Conservation (phyloP, 176 grass and related monocot species). For the Poa annua region DNA sequence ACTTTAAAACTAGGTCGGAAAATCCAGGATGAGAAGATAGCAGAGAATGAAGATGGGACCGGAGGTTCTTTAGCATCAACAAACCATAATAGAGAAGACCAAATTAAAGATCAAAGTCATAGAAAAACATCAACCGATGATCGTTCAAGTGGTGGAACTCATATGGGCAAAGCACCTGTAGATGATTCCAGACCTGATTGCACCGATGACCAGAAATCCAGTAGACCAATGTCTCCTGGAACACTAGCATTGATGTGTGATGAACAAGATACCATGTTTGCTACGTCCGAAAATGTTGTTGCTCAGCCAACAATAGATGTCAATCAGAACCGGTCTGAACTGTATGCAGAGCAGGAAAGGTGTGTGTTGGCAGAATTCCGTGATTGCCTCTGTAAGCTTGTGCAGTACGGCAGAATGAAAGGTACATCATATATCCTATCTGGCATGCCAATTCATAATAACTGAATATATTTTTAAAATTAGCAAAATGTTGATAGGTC, state of each 20-base stretch:
- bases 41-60: slow-evolving; percentile 45
- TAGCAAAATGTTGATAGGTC: slow-evolving; percentile 29
- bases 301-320: slow-evolving; percentile 29
- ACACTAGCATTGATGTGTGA: slow-evolving; percentile 92
- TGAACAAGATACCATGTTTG: slow-evolving; percentile 76
- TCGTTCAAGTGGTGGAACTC: slow-evolving; percentile 51
- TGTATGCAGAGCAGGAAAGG: slow-evolving; percentile 86
- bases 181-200: slow-evolving; percentile 60
- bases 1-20: slow-evolving; percentile 54
- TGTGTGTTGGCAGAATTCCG: slow-evolving; percentile 78
- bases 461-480: not conserved
- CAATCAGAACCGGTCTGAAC: slow-evolving; percentile 58
- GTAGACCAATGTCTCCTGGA: slow-evolving; percentile 86
- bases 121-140: slow-evolving; percentile 52
- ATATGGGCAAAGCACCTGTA: slow-evolving; percentile 38
- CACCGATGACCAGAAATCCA: slow-evolving; percentile 60
- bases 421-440: slow-evolving; percentile 52
- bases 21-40: slow-evolving; percentile 59
- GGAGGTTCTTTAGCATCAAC: slow-evolving; percentile 41
- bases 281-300: slow-evolving; percentile 49
- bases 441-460: slow-evolving; percentile 31
- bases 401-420: slow-evolving; percentile 77
- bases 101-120: slow-evolving; percentile 39
- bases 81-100: slow-evolving; percentile 66
- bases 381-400: slow-evolving; percentile 76